These are phyloP conservation scores for Boletus reticulatus DNA, from an alignment of 768 basidiomycete genomes.

Conservation along the genomic window DNA sequence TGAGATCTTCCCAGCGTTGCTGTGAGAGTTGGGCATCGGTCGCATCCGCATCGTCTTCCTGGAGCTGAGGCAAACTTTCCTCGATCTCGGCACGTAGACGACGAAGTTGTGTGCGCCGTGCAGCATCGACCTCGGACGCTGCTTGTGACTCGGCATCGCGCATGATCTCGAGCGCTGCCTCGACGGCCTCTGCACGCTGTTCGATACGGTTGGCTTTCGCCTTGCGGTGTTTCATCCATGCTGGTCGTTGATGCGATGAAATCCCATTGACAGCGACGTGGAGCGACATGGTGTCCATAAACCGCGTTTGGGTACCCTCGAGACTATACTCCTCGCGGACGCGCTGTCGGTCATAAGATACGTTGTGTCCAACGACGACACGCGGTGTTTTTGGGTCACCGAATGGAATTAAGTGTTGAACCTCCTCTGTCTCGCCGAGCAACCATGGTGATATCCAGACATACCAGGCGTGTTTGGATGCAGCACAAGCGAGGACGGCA, in stretches of 20 bases:
- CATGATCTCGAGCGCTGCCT: constrained; percentile 54
- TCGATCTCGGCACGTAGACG: constrained; percentile 37
- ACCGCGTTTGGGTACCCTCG: constrained; percentile 65
- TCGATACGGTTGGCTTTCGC: constrained; percentile 53
- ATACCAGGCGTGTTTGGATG: constrained; percentile 85
- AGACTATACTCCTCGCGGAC: constrained; percentile 81
- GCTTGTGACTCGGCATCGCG: constrained; percentile 37
- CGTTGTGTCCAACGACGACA: constrained; percentile 89
- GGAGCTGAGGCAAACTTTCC: constrained; percentile 39
- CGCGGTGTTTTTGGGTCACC: constrained; percentile 53
- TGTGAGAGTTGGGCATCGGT: constrained; percentile 42
- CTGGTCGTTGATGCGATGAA: constrained; percentile 90
- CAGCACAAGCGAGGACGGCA: constrained; percentile 88
- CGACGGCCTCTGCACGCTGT: constrained; percentile 60
- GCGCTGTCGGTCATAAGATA: constrained; percentile 89
- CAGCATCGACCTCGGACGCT: constrained; percentile 39
- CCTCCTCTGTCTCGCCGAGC: constrained; percentile 55
- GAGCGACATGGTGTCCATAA: constrained; percentile 91
- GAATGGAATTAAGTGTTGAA: constrained; percentile 70
- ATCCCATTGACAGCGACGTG: constrained; percentile 95
- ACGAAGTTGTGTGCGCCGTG: constrained; percentile 38
- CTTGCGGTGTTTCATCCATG: constrained; percentile 87
- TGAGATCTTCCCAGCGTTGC: constrained; percentile 89
- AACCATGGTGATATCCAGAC: constrained; percentile 96
- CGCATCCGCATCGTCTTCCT: constrained; percentile 36